phyloP scores from a whole-genome alignment of 2,329 filamentous ascomycete species.

The Albifimbria verrucaria region DNA sequence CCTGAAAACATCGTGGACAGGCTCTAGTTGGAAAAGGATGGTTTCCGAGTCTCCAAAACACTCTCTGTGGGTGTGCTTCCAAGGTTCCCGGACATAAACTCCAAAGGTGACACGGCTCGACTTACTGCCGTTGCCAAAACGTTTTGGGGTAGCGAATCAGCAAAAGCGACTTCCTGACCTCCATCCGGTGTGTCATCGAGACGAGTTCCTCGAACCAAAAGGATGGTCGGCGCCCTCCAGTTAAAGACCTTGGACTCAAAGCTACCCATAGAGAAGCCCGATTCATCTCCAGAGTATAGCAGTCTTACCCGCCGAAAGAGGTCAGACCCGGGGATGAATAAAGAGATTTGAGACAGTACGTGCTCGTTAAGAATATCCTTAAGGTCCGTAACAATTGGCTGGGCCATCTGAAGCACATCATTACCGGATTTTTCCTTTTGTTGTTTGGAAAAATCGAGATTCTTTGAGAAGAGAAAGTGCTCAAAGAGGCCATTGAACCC shows the following conservation, averaged over 20 bases:
- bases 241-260: constrained; percentile 75
- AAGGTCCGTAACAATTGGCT: constrained; percentile 47
- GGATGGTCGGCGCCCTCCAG: constrained; percentile 70
- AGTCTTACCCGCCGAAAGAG: constrained; percentile 65
- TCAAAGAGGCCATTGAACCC: constrained; percentile 69
- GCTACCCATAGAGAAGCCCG: constrained; percentile 74
- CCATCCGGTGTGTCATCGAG: constrained; percentile 46
- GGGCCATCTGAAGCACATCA: constrained; percentile 24
- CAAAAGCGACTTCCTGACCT: constrained; percentile 54
- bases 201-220: constrained; percentile 65
- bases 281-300: constrained; percentile 66
- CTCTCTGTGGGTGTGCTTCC: constrained; percentile 65
- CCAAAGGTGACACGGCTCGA: constrained; percentile 61
- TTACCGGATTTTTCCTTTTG: constrained; percentile 24
- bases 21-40: constrained; percentile 68
- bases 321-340: constrained; percentile 63
- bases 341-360: constrained; percentile 65
- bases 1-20: constrained; percentile 67
- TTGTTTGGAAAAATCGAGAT: constrained; percentile 61
- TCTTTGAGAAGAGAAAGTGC: constrained; percentile 72
- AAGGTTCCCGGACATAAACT: constrained; percentile 63
- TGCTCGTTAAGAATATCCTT: constrained; percentile 65
- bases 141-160: constrained; percentile 61
- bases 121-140: constrained; percentile 51
- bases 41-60: constrained; percentile 65